These are phyloP conservation scores for Acer yangbiense DNA, from an alignment of 345 rosid species.

Conservation along the genomic window DNA sequence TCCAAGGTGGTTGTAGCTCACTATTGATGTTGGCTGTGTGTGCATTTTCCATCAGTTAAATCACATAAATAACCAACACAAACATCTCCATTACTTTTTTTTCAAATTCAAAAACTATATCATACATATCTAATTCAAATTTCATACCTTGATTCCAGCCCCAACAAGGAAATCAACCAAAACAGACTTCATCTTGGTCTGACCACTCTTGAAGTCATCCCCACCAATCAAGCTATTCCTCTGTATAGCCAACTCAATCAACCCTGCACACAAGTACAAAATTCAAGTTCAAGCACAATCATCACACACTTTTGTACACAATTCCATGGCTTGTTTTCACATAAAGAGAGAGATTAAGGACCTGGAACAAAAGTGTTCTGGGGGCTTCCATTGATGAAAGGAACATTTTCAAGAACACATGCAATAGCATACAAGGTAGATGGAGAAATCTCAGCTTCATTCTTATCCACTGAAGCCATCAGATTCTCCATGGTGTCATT, in stretches of 20 bases:
- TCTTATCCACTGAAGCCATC: slow-evolving; percentile 74
- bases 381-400: slow-evolving; percentile 98
- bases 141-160: slow-evolving; percentile 87
- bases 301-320: neutral
- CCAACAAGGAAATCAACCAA: slow-evolving; percentile 96
- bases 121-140: neutral
- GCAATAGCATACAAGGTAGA: slow-evolving; percentile 91
- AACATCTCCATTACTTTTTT: neutral
- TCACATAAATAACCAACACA: neutral
- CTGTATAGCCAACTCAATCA: slow-evolving; percentile 85
- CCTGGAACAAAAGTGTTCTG: slow-evolving; percentile 99
- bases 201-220: slow-evolving; percentile 99
- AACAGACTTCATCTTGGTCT: slow-evolving; percentile 97
- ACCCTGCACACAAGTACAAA: slow-evolving; percentile 45
- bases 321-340: neutral
- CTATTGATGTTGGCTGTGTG: slow-evolving; percentile 90
- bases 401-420: slow-evolving; percentile 80
- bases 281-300: neutral
- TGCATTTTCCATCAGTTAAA: slow-evolving; percentile 4
- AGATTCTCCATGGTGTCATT: slow-evolving; percentile 92
- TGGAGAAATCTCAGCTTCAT: slow-evolving; percentile 94
- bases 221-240: slow-evolving; percentile 91
- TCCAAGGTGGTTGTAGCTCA: slow-evolving; percentile 95
- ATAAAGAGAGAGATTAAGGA: slow-evolving; percentile 20
- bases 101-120: too few species aligned